A percentile compares a stretch with the other conserved stretches of the same genome.
Conservation (phyloP, 495 filamentous ascomycete species). For the Xylona heveae region DNA sequence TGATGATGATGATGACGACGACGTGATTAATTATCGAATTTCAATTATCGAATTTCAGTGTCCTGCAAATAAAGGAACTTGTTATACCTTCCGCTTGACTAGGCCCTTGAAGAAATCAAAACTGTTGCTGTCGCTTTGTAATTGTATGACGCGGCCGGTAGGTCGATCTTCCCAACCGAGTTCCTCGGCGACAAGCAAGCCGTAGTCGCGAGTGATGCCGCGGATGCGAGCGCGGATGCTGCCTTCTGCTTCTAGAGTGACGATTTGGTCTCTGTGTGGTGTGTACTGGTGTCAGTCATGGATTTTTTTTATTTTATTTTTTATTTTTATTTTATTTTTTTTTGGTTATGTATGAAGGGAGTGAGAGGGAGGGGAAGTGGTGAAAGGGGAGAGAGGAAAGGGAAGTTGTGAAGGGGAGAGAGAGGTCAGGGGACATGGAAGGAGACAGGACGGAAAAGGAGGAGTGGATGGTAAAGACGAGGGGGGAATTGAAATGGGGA, state of each 20-base stretch:
- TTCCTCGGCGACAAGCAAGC: slow-evolving; percentile 67
- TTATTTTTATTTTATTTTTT: neutral
- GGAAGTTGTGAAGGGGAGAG: no score
- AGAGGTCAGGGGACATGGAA: no score
- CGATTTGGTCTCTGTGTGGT: slow-evolving; percentile 40
- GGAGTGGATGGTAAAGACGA: no score
- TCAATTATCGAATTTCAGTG: no score
- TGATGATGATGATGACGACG: no score
- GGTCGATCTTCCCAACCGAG: slow-evolving; percentile 43
- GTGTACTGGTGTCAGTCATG: neutral
- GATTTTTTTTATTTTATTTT: neutral
- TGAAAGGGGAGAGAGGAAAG: neutral
- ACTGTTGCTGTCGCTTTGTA: slow-evolving; percentile 95
- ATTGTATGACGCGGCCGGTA: slow-evolving; percentile 58
- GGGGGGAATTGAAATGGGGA: no score
- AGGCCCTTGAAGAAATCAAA: slow-evolving; percentile 95
- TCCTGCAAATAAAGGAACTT: no score
- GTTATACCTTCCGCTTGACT: slow-evolving; percentile 54
- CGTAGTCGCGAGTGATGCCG: slow-evolving; percentile 78
- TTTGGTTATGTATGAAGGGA: neutral
- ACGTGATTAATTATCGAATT: no score
- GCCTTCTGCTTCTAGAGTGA: slow-evolving; percentile 69
- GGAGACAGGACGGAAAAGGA: no score
- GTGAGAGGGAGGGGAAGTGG: neutral
- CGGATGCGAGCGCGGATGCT: slow-evolving; percentile 59